phyloP scores from a whole-genome alignment of 345 rosid genomes.

The Dimocarpus longan region DNA sequence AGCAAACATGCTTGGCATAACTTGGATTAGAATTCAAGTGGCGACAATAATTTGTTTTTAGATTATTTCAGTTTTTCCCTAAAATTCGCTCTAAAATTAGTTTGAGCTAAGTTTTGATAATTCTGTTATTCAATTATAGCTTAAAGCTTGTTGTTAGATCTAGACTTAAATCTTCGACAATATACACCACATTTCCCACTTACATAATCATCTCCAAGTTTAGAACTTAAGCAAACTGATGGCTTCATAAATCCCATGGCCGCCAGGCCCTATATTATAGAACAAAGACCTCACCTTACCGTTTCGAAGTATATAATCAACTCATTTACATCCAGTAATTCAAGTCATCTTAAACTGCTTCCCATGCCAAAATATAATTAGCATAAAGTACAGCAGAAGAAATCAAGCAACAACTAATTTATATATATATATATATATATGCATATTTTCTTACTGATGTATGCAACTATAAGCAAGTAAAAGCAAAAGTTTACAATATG shows the following conservation, averaged over 20 bases:
- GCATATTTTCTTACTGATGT: not conserved
- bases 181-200: not conserved
- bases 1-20: no score
- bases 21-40: no score
- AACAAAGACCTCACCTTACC: not conserved
- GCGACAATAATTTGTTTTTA: no score
- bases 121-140: no score
- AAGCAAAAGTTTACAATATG: no score
- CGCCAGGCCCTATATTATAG: not conserved
- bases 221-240: not conserved
- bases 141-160: no score
- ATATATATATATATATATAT: no score
- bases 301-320: not conserved
- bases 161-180: no score
- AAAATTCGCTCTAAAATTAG: no score
- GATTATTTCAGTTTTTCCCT: no score
- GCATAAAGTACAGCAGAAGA: not conserved
- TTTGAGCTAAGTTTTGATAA: no score
- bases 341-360: not conserved
- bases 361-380: not conserved
- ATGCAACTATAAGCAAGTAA: not conserved
- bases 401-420: not conserved
- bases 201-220: not conserved
- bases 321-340: not conserved
- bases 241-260: not conserved